These are phyloP conservation scores for Aureobasidium pullulans DNA, from an alignment of 2,329 filamentous ascomycete genomes.

Conservation along the genomic window DNA sequence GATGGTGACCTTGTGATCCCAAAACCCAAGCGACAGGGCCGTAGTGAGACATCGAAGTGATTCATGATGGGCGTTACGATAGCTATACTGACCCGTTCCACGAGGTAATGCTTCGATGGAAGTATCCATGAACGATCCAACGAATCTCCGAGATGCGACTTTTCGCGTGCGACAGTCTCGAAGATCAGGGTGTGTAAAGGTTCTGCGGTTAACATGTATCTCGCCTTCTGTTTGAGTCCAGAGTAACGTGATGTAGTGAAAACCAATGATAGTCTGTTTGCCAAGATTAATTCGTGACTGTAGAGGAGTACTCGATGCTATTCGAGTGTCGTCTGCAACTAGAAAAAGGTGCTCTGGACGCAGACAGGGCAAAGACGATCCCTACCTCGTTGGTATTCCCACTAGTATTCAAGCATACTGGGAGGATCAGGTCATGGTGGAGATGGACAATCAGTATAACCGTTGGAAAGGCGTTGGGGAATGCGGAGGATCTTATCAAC, in stretches of 20 bases:
- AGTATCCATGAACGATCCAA: no score
- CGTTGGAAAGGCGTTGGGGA: not conserved
- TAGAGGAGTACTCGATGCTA: no score
- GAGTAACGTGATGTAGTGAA: no score
- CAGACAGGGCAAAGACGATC: not conserved
- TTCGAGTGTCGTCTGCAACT: not conserved
- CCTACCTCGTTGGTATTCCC: not conserved
- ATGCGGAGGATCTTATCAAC: not conserved
- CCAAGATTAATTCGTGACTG: no score
- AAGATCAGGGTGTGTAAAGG: no score
- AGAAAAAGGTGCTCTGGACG: not conserved
- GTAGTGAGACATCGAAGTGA: not conserved
- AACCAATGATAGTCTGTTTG: no score
- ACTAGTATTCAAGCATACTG: not conserved
- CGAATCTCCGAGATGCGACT: no score
- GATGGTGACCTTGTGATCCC: not conserved
- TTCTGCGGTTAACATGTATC: no score
- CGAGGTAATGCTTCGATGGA: not conserved
- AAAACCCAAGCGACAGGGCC: no score
- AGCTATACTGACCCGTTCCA: not conserved
- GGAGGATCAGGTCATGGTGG: slow-evolving; percentile 2
- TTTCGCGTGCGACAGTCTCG: no score
- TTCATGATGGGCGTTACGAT: not conserved
- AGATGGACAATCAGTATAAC: not conserved
- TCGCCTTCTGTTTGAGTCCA: no score